These are phyloP conservation scores for Saturnispora ahearnii DNA, from an alignment of 805 yeast genomes.

Conservation along the genomic window DNA sequence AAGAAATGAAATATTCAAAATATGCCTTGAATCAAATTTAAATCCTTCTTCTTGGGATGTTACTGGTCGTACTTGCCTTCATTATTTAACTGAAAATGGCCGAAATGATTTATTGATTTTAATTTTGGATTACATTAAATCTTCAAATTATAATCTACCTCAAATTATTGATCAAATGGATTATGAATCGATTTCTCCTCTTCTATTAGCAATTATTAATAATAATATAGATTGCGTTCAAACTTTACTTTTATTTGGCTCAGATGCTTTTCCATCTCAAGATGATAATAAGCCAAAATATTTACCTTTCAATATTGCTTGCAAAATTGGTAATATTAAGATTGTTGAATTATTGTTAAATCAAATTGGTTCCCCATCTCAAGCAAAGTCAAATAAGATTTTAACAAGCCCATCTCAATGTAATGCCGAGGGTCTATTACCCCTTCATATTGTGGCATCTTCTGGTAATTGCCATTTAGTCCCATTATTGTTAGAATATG, in stretches of 20 bases:
- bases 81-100: constrained; percentile 68
- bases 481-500: constrained; percentile 57
- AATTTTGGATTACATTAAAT: constrained; percentile 20
- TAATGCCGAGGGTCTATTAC: constrained; percentile 83
- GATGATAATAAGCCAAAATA: constrained; percentile 52
- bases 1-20: constrained; percentile 20
- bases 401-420: constrained; percentile 40
- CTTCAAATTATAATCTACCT: constrained; percentile 11
- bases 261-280: constrained; percentile 39
- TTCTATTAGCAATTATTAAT: constrained; percentile 67
- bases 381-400: constrained; percentile 20
- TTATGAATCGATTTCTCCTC: constrained; percentile 72
- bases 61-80: constrained; percentile 75
- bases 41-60: constrained; percentile 41
- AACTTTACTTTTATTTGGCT: constrained; percentile 41
- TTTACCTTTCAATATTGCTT: constrained; percentile 76
- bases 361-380: constrained; percentile 21
- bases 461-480: constrained; percentile 69
- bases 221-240: constrained; percentile 49
- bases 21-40: constrained; percentile 20
- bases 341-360: constrained; percentile 57
- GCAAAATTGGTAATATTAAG: constrained; percentile 69
- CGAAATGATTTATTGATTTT: constrained; percentile 33
- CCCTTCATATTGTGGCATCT: constrained; percentile 82
- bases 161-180: constrained; percentile 43